Base-by-base conservation (phyloP, 2,329 filamentous ascomycete species). In the Nigrospora osmanthi region DNA sequence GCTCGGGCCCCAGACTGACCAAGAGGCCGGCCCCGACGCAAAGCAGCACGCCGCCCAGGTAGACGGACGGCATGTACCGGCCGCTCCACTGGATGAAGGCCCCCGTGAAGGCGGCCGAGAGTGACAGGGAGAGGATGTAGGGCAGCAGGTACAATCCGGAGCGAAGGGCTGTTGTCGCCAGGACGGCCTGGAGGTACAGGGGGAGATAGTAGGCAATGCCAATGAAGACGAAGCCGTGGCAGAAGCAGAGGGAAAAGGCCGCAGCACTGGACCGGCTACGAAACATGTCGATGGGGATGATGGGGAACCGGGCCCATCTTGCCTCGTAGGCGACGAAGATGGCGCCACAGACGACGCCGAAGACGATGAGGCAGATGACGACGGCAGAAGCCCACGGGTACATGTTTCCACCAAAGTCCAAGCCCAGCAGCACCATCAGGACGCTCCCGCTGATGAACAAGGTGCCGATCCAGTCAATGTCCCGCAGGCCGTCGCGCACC, bases 321-420 rank as follows among this genome's bases (percentile, higher is more conserved):
- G 51, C 44, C 58, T 85, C 79, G 54, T 76, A 83, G 19, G 74
- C 61, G 17, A 70, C 64, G 53, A 81, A 82, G 11, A 52, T 64
- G 3, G 73, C 51, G 4, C 85, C 60, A 2, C 76, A 75, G 2
- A 64, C 58, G 1, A 65, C 57, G 2, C 81, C 81, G 12, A 84
- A 38, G 4, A 80, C 58, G 13, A 87, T 61, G 0, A 83, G 82
- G 2, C 82, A 70, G 3, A 87, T 64, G 0, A 79, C 81, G 2
- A 72, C 70, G 71, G 77, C 84, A 5, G 72, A 79, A 35, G 64
- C 57, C 83, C 83, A 87, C 1, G 70, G 55, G 57, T 83, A 86
- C 63, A 81, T 78, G 14, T 85, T 72, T 35, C 83, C 83, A 13
- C 81, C 83, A 70, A 81, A 83, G 1, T 80, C 81, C 4, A 86